phyloP scores from a whole-genome alignment of 441 rosid genomes.

The Populus hybrid region DNA sequence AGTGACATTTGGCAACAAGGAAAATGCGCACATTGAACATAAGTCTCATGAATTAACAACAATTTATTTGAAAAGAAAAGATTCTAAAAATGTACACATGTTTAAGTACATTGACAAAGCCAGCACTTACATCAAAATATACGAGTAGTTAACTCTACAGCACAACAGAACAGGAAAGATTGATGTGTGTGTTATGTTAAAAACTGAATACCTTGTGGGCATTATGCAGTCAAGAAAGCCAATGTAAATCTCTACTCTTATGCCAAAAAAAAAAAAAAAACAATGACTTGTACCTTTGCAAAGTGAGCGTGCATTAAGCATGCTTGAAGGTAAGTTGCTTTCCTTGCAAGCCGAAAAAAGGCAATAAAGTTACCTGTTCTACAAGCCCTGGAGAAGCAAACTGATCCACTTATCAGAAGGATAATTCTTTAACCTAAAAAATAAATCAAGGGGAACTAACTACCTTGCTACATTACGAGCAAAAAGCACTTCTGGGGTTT shows the following conservation, averaged over 20 bases:
- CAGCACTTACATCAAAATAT: not conserved
- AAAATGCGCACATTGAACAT: not conserved
- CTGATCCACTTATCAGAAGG: conserved; percentile 31
- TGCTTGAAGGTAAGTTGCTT: conserved; percentile 93
- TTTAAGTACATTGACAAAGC: not conserved
- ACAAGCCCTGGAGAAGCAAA: conserved; percentile 67
- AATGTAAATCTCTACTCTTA: not conserved
- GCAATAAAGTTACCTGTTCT: conserved; percentile 85
- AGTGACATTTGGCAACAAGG: not conserved
- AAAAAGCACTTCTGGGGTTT: conserved; percentile 82
- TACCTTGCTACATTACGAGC: conserved; percentile 97
- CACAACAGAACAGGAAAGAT: not conserved
- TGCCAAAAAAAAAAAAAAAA: not conserved
- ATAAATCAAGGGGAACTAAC: conserved; percentile 19
- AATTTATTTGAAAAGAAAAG: not conserved
- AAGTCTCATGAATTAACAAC: not conserved
- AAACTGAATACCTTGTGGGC: not conserved
- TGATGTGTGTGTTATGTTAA: not conserved
- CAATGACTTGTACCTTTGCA: conserved; percentile 58
- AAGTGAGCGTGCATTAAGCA: conserved; percentile 99
- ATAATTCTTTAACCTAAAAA: conserved; percentile 22
- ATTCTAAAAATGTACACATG: not conserved
- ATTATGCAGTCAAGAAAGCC: not conserved
- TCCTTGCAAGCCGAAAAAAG: conserved; percentile 90
- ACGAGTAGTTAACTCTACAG: not conserved